Percentiles rank a stretch among this genome's conserved stretches.
phyloP scores from a whole-genome alignment of 805 yeast genomes.

The Wickerhamomyces pijperi region DNA sequence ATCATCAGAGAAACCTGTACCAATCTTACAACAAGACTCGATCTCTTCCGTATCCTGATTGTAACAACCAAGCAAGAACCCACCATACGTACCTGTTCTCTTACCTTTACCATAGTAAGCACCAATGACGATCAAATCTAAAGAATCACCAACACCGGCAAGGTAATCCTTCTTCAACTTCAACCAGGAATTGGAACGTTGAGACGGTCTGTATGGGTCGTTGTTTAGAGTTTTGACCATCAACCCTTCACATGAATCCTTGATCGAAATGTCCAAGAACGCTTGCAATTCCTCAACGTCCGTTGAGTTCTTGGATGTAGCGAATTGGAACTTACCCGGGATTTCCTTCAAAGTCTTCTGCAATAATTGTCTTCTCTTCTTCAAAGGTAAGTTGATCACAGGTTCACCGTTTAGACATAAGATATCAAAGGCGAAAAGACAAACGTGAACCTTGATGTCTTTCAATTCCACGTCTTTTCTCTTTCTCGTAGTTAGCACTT shows the following conservation, averaged over 20 bases:
- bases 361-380: conserved; percentile 58
- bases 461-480: conserved; percentile 84
- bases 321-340: conserved; percentile 74
- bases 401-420: conserved; percentile 66
- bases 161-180: conserved; percentile 91
- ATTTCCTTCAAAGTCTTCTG: conserved; percentile 44
- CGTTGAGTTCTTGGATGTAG: conserved; percentile 61
- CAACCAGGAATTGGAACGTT: conserved; percentile 90
- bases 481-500: conserved; percentile 84
- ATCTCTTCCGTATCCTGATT: conserved; percentile 86
- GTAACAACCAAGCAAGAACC: conserved; percentile 82
- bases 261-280: conserved; percentile 81
- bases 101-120: conserved; percentile 92
- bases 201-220: conserved; percentile 85
- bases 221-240: conserved; percentile 91
- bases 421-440: conserved; percentile 86
- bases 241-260: conserved; percentile 87
- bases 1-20: conserved; percentile 93
- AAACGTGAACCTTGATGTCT: conserved; percentile 83
- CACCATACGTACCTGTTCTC: conserved; percentile 92
- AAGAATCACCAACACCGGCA: conserved; percentile 91
- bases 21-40: conserved; percentile 93
- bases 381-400: conserved; percentile 52
- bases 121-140: conserved; percentile 88
- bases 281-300: conserved; percentile 65